phyloP scores from a whole-genome alignment of 768 basidiomycete species.

The Tulasnella sp. region DNA sequence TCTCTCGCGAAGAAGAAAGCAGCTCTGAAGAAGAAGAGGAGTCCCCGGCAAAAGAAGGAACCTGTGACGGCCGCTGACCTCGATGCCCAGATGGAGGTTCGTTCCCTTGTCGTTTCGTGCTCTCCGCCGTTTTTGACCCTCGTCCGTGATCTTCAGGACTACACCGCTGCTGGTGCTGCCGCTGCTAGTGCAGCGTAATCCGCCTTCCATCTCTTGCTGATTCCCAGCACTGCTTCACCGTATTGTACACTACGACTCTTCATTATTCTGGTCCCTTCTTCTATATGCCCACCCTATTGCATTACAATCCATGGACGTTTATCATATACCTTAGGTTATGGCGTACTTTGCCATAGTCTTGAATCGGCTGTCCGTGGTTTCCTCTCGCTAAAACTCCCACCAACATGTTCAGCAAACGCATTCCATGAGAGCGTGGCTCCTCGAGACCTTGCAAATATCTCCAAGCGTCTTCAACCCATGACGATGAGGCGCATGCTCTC shows the following conservation, averaged over 20 bases:
- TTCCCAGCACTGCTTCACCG: background rate
- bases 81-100: conserved; percentile 97
- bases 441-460: too few species aligned
- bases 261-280: background rate
- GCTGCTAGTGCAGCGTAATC: conserved; percentile 35
- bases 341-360: background rate
- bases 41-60: conserved; percentile 52
- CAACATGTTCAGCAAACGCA: background rate
- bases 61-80: conserved; percentile 79
- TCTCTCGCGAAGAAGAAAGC: conserved; percentile 45
- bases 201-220: background rate
- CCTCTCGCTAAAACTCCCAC: background rate
- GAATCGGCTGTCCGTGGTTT: background rate
- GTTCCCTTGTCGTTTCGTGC: conserved; percentile 38
- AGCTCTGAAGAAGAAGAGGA: conserved; percentile 49
- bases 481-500: too few species aligned
- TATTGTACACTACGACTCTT: conserved; percentile 7
- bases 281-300: background rate
- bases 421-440: too few species aligned
- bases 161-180: conserved; percentile 34
- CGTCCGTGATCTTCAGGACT: conserved; percentile 36
- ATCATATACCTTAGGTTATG: background rate
- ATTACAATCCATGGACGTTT: conserved; percentile 1
- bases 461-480: too few species aligned
- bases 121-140: background rate